Evolutionary conservation across 2,329 filamentous ascomycete genomes (phyloP).

Genomic region (Epichloe amarillans): DNA sequence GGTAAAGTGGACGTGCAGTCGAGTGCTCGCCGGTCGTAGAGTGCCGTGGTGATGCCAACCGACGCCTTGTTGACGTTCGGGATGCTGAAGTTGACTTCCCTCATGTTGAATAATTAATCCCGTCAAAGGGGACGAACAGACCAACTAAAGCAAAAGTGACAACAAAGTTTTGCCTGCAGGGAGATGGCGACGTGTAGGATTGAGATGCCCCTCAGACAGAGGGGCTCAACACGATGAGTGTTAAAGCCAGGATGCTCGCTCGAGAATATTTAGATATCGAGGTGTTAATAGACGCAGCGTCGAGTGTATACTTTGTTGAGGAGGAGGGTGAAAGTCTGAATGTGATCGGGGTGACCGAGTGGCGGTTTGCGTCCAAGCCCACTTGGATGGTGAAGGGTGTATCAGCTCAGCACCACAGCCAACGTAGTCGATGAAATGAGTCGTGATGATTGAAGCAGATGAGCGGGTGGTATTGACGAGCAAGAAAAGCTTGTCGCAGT

Average conservation of each 20-base stretch:
- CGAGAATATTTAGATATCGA: background rate
- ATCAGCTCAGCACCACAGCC: background rate
- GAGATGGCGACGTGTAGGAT: background rate
- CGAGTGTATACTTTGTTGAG: background rate
- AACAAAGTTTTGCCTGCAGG: background rate
- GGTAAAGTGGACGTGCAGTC: conserved; percentile 97
- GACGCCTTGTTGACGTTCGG: conserved; percentile 99
- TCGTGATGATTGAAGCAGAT: conserved; percentile 5
- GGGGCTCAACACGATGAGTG: conserved; percentile 3
- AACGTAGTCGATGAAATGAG: background rate
- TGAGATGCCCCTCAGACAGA: conserved; percentile 7
- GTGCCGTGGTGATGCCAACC: conserved; percentile 93
- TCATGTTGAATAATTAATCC: conserved; percentile 52
- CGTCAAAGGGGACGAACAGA: background rate
- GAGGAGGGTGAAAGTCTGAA: background rate
- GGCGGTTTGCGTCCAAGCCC: conserved; percentile 6
- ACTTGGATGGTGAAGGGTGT: background rate
- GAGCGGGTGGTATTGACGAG: conserved; percentile 3
- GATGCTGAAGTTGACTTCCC: conserved; percentile 99
- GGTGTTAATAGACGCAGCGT: background rate
- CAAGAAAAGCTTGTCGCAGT: conserved; percentile 4
- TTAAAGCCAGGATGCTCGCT: conserved; percentile 3
- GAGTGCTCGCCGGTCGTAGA: conserved; percentile 93
- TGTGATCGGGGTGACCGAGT: conserved; percentile 5
- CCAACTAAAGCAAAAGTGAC: background rate